Conservation (phyloP, 441 rosid species). For the Corymbia citriodora region DNA sequence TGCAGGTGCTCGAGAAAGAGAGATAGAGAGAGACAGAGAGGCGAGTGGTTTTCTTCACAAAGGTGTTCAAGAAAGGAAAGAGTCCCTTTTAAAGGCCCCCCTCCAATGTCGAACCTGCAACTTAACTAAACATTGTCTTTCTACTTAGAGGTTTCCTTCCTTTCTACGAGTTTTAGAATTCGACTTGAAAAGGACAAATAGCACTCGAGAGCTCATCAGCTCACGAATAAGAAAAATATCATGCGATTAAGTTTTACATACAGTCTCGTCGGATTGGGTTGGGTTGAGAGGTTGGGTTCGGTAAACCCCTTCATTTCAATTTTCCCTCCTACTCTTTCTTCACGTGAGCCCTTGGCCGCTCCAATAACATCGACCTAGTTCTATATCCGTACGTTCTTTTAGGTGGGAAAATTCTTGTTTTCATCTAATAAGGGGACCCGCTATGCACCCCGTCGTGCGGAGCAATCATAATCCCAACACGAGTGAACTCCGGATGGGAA, state of each 20-base stretch:
- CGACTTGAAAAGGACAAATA: not conserved
- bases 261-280: slow-evolving; percentile 15
- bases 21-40: not conserved
- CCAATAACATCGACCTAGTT: not conserved
- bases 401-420: not conserved
- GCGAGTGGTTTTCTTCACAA: not conserved
- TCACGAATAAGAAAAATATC: not conserved
- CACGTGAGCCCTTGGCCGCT: not conserved
- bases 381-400: not conserved
- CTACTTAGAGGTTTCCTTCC: not conserved
- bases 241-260: not conserved
- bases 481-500: not conserved
- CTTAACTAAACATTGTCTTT: slow-evolving; percentile 35
- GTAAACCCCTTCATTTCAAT: slow-evolving; percentile 32
- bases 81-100: slow-evolving; percentile 8
- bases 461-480: not conserved
- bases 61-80: not conserved
- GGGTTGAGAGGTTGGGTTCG: slow-evolving; percentile 49
- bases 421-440: not conserved
- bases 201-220: not conserved
- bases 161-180: not conserved
- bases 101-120: slow-evolving; percentile 80
- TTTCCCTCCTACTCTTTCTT: not conserved
- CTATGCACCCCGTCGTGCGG: not conserved
- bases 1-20: not conserved